These are phyloP conservation scores for Rhynchospora breviuscula DNA, from an alignment of 176 grass and related monocot species.

Conservation along the genomic window DNA sequence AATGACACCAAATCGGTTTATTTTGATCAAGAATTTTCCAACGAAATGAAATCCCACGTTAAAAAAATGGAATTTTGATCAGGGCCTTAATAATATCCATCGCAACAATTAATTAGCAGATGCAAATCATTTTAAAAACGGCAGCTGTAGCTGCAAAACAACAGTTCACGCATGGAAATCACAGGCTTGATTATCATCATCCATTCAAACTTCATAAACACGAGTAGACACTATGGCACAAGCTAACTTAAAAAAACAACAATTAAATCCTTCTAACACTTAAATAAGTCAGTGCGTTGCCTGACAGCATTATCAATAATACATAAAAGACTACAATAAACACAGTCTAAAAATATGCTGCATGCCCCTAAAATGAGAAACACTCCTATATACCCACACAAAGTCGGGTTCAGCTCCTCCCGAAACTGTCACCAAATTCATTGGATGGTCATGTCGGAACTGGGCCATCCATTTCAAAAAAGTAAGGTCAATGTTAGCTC, in stretches of 20 bases:
- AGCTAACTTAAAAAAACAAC: not conserved
- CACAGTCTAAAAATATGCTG: not conserved
- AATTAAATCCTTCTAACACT: not conserved
- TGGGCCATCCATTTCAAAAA: not conserved
- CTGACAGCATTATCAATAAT: conserved; percentile 2
- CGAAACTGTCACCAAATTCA: not conserved
- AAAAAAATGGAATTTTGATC: too few relatives aligned
- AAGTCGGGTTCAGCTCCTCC: not conserved
- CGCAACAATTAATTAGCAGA: not conserved
- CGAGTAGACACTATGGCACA: not conserved
- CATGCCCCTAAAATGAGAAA: not conserved
- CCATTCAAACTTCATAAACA: not conserved
- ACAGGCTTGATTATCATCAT: not conserved
- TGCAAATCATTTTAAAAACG: not conserved
- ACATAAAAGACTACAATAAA: not conserved
- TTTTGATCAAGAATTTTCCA: too few relatives aligned
- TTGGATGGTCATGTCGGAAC: not conserved
- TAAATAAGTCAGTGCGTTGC: not conserved
- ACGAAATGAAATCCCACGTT: too few relatives aligned
- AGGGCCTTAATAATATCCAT: too few relatives aligned
- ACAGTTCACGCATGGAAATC: not conserved
- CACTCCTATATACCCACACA: not conserved
- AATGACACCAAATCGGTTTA: too few relatives aligned
- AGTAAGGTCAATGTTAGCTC: not conserved
- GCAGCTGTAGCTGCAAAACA: not conserved